Percentiles rank a stretch among this genome's conserved stretches.
These are phyloP conservation scores for Hymenoscyphus linearis DNA, from an alignment of 2,329 filamentous ascomycete species.

Conservation along the genomic window DNA sequence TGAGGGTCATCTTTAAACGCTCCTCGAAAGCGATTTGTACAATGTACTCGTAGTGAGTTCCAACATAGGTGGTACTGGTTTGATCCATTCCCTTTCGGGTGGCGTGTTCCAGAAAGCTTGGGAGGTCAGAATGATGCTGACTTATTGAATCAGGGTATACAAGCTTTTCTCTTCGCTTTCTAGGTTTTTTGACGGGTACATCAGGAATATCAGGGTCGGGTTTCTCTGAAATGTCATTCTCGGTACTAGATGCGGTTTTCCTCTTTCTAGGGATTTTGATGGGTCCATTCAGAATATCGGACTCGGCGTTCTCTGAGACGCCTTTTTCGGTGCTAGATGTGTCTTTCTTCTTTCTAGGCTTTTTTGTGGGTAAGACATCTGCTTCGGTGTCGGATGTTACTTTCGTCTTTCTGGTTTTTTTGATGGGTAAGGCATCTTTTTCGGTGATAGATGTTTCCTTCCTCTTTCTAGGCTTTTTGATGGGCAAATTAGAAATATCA, in stretches of 20 bases:
- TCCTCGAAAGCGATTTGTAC: slow-evolving; percentile 48
- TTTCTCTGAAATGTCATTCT: background rate
- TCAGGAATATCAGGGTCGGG: background rate
- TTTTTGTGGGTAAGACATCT: background rate
- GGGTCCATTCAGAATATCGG: too few species aligned
- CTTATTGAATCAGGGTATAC: slow-evolving; percentile 43
- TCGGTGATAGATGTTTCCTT: too few species aligned
- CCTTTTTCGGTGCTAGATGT: background rate
- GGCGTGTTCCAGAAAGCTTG: slow-evolving; percentile 61
- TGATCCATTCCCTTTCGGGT: slow-evolving; percentile 47
- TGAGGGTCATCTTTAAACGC: slow-evolving; percentile 58
- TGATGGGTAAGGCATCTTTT: too few species aligned
- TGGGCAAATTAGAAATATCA: background rate
- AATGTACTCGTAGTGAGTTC: slow-evolving; percentile 74
- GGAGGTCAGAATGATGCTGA: slow-evolving; percentile 55
- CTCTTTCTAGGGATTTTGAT: too few species aligned
- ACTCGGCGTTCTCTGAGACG: too few species aligned
- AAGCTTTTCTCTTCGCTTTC: slow-evolving; percentile 20
- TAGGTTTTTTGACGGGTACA: background rate
- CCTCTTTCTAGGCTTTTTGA: background rate
- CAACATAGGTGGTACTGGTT: slow-evolving; percentile 57
- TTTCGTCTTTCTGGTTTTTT: too few species aligned
- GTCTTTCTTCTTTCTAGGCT: background rate
- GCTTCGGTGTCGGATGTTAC: background rate
- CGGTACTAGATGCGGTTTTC: too few species aligned